Conservation (phyloP, 2,329 filamentous ascomycete genomes). For the Curvularia spicifera region DNA sequence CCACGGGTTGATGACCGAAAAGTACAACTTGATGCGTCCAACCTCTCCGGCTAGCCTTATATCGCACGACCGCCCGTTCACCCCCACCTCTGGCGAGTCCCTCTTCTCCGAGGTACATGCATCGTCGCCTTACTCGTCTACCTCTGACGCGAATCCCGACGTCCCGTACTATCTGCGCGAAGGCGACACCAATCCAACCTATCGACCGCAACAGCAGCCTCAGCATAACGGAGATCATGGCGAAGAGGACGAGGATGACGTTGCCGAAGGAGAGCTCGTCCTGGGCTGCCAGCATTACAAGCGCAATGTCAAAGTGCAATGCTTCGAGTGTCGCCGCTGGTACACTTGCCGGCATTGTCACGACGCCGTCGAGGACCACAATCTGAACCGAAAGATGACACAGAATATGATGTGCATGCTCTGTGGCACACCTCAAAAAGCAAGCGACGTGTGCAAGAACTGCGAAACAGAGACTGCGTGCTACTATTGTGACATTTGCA, state of each 20-base stretch:
- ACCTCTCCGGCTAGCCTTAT: slow-evolving; percentile 49
- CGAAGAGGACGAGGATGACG: slow-evolving; percentile 58
- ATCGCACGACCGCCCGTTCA: slow-evolving; percentile 49
- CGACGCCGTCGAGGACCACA: slow-evolving; percentile 80
- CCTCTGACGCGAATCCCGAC: slow-evolving; percentile 43
- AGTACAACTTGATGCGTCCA: slow-evolving; percentile 51
- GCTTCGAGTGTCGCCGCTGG: slow-evolving; percentile 87
- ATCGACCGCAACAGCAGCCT: slow-evolving; percentile 27
- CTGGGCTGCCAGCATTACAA: slow-evolving; percentile 93
- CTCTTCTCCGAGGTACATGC: slow-evolving; percentile 44
- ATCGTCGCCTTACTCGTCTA: slow-evolving; percentile 45
- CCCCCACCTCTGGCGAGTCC: slow-evolving; percentile 46
- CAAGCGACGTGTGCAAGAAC: slow-evolving; percentile 75
- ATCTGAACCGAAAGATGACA: slow-evolving; percentile 79
- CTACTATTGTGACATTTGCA: slow-evolving; percentile 94
- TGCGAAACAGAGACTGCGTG: slow-evolving; percentile 81
- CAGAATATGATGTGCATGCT: slow-evolving; percentile 98
- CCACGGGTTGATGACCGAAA: slow-evolving; percentile 58
- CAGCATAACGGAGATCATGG: slow-evolving; percentile 46
- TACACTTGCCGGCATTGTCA: slow-evolving; percentile 96
- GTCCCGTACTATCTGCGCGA: slow-evolving; percentile 46
- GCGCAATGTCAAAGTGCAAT: slow-evolving; percentile 95
- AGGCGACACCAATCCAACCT: slow-evolving; percentile 43
- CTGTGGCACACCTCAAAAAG: slow-evolving; percentile 83
- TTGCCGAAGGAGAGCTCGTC: slow-evolving; percentile 53